Conservation (phyloP, 345 rosid genomes). For the Cardamine chenopodiifolia region DNA sequence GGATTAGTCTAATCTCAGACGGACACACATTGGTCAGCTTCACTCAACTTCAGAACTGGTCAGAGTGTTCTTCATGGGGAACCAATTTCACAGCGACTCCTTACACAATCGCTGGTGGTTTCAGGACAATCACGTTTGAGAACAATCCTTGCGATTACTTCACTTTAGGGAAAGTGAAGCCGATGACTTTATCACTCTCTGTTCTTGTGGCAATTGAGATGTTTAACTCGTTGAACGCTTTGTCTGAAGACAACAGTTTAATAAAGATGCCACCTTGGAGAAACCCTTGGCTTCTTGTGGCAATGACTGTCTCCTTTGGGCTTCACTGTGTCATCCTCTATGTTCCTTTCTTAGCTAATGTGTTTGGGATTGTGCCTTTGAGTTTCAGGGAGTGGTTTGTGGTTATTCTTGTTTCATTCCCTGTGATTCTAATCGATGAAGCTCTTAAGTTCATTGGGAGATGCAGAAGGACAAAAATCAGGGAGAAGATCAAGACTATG, state of each 20-base stretch:
- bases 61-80: constrained; percentile 76
- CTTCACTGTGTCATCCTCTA: constrained; percentile 86
- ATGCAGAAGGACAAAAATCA: constrained; percentile 44
- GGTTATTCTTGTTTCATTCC: constrained; percentile 75
- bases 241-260: constrained; percentile 86
- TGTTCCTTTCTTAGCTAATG: constrained; percentile 73
- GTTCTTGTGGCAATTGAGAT: constrained; percentile 88
- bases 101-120: constrained; percentile 54
- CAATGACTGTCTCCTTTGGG: constrained; percentile 81
- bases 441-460: constrained; percentile 67
- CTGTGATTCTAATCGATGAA: constrained; percentile 85
- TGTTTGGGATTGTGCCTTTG: constrained; percentile 81
- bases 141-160: constrained; percentile 89
- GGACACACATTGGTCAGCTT: constrained; percentile 77
- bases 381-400: constrained; percentile 73
- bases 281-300: constrained; percentile 89
- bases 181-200: constrained; percentile 85
- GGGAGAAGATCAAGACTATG: constrained; percentile 42
- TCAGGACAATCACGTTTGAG: constrained; percentile 49
- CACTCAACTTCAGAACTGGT: constrained; percentile 78
- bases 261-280: constrained; percentile 87
- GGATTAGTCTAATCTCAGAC: constrained; percentile 66
- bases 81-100: constrained; percentile 66
- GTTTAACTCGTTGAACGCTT: constrained; percentile 89
- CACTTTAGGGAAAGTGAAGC: constrained; percentile 78